Conservation (phyloP, 306 rosid species). For the Castanea sativa region DNA sequence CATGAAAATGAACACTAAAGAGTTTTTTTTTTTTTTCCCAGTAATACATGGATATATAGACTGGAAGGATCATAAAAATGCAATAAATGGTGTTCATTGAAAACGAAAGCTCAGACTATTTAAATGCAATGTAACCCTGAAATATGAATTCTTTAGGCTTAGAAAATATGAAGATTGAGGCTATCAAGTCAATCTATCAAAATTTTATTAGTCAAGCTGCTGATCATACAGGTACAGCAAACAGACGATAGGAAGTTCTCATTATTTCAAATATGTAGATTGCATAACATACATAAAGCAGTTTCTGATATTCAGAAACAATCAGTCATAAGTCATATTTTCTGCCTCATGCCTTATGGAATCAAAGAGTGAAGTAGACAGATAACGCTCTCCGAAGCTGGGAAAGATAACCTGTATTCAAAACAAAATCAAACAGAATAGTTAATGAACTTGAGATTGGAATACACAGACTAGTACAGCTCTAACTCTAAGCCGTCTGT, state of each 20-base stretch:
- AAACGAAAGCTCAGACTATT: no score
- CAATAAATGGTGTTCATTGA: no score
- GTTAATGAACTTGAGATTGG: neutral
- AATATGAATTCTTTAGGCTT: no score
- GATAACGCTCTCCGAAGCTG: slow-evolving; percentile 63
- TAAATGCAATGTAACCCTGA: no score
- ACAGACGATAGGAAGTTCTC: neutral
- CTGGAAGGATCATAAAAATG: no score
- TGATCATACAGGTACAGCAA: neutral
- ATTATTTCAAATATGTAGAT: neutral
- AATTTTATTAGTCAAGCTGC: neutral
- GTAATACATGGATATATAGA: no score
- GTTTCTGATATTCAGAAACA: neutral
- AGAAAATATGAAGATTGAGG: no score
- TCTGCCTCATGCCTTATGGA: slow-evolving; percentile 58
- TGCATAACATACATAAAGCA: neutral
- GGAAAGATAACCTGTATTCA: slow-evolving; percentile 52
- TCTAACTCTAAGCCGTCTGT: no score
- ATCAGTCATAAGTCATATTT: slow-evolving; percentile 46
- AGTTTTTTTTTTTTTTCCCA: no score
- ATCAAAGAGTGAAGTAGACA: slow-evolving; percentile 55
- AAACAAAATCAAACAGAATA: neutral
- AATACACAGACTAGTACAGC: neutral
- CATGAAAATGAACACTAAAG: no score
- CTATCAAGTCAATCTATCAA: no score